Evolutionary conservation across 2,329 filamentous ascomycete genomes (phyloP), one percentile per base, ranked within the genome.

Genomic region (Trichothecium roseum): DNA sequence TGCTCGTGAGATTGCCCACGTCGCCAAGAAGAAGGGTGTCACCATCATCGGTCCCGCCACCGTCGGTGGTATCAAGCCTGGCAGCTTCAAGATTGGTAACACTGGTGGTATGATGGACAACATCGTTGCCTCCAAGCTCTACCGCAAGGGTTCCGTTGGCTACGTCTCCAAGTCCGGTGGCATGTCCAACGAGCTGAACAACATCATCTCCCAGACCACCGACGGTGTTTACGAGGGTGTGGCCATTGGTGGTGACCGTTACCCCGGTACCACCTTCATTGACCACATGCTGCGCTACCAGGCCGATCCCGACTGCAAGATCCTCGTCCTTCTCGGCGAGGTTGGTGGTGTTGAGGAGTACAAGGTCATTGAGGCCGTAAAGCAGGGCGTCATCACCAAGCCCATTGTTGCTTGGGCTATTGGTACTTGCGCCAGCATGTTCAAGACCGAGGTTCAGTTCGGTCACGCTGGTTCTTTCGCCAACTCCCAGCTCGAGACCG

Each of bases 101-200:
- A 98, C 91, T 54, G 91, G 91, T 77, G 91, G 91, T 66, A 98
- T 98, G 91, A 98, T 98, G 91, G 91, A 98, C 78, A 98, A 98
- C 78, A 98, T 98, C 55, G 91, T 98, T 46, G 87, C 91, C 51
- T 96, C 91, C 62, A 98, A 98, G 81, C 85, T 98, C 42, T 98
- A 98, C 81, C 89, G 91, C 67, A 91, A 91, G 70, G 91, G 91
- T 53, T 96, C 91, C 51, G 88, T 98, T 49, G 91, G 86, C 53
- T 98, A 98, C 66, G 91, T 98, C 65, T 96, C 89, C 75, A 98
- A 98, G 77, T 98, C 91, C 40, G 91, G 91, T 60, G 91, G 91
- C 69, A 98, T 98, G 91, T 96, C 91, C 66, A 98, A 98, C 76
- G 91, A 98, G 74, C 71, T 98, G 56, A 98, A 98, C 83, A 98